Evolutionary conservation across 2,329 filamentous ascomycete species (phyloP).

Genomic region (Apiospora kogelbergensis): DNA sequence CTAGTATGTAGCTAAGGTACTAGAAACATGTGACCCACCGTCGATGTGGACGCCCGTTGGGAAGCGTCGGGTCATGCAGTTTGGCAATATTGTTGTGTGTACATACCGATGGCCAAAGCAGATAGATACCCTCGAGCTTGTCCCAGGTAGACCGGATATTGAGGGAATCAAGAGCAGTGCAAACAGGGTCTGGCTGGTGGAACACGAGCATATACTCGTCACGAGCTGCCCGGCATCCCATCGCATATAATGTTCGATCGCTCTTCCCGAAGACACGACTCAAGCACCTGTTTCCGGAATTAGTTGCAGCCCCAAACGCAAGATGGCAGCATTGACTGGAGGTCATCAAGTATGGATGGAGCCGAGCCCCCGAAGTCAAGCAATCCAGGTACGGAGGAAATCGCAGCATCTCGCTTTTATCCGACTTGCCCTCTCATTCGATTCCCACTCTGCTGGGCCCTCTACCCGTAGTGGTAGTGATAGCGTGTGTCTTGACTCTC

Average conservation of each 20-base stretch:
- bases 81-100: no score
- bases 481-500: conserved; percentile 2
- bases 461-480: background rate
- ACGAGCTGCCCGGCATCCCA: background rate
- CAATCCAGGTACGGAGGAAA: conserved; percentile 5
- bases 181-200: background rate
- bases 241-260: background rate
- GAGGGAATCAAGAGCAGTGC: background rate
- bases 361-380: background rate
- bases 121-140: no score
- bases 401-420: background rate
- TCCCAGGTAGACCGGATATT: background rate
- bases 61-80: background rate
- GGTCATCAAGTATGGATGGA: background rate
- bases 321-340: background rate
- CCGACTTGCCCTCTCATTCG: background rate
- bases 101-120: no score
- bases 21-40: conserved; percentile 5
- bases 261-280: conserved; percentile 2
- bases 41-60: background rate
- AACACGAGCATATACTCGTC: background rate
- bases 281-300: background rate
- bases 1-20: background rate
- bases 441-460: background rate
- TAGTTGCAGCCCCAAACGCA: background rate